Base-by-base conservation (phyloP, 345 rosid genomes). In the Salix viminalis region DNA sequence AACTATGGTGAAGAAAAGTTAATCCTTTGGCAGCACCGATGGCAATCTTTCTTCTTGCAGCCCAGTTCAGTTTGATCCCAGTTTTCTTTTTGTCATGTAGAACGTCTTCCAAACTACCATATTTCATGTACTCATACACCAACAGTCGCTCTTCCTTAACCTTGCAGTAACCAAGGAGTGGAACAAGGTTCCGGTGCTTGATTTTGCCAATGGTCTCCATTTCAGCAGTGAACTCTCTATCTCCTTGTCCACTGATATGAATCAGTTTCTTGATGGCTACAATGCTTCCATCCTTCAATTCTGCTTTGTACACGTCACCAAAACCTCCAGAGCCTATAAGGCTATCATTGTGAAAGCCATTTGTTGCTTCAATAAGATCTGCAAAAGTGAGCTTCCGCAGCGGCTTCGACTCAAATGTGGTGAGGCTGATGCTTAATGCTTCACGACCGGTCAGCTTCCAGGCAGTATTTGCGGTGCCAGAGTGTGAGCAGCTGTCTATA, bases 181-280 rank as follows among this genome's bases (percentile, higher is more conserved):
- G 96, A 34, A 93, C 99, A 19, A 96, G 92, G 85, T 93, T 96
- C 66, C 90, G 72, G 82, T 96, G 97, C 94, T 92, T 96, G 85
- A 96, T 92, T 80, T 90, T 92, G 76, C 99, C 98, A 1, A 93
- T 96, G 14, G 99, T 96, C 77, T 96, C 98, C 99, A 96, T 96
- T 84, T 96, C 99, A 0, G 98, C 94, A 18, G 86, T 92, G 89
- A 96, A 96, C 82, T 96, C 98, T 66, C 96, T 80, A 72, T 96
- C 98, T 4, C 99, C 99, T 82, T 96, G 98, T 76, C 99, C 99
- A 50, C 98, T 96, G 48, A 96, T 84, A 48, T 90, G 99, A 69
- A 87, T 92, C 75, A 96, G 85, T 80, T 96, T 96, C 92, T 96
- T 96, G 83, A 96, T 93, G 36, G 99, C 99, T 5, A 96, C 99